phyloP scores from a whole-genome alignment of 2,329 filamentous ascomycete species.

The Orbilia ellipsospora region DNA sequence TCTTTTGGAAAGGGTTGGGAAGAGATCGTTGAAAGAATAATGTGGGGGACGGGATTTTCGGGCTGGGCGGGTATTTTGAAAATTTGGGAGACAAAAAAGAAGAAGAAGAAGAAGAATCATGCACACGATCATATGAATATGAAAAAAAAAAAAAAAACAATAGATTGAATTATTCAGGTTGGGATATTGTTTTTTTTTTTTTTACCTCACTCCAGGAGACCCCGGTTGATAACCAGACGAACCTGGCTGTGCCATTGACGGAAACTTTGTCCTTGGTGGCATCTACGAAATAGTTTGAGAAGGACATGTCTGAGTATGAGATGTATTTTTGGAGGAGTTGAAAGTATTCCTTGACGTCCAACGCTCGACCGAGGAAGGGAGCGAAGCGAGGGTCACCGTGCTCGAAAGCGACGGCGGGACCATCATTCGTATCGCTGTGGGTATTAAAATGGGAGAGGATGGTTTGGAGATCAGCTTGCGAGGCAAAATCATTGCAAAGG shows the following conservation, averaged over 20 bases:
- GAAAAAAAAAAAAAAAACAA: no score
- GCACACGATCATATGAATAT: neutral
- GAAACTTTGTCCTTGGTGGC: constrained; percentile 59
- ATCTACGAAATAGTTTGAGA: constrained; percentile 59
- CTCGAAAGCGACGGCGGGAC: constrained; percentile 59
- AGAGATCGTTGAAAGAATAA: no score
- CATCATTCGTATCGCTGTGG: neutral
- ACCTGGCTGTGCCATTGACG: constrained; percentile 60
- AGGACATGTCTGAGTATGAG: constrained; percentile 60
- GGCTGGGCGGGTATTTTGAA: no score
- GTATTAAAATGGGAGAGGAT: constrained; percentile 61
- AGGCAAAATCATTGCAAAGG: constrained; percentile 61
- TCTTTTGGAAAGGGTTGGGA: no score
- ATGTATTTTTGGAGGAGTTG: constrained; percentile 58
- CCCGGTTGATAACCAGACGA: constrained; percentile 61
- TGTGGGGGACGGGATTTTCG: neutral
- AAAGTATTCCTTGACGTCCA: constrained; percentile 60
- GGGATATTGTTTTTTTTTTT: no score
- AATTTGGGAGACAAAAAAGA: no score
- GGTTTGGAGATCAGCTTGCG: constrained; percentile 57
- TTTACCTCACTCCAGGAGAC: constrained; percentile 61
- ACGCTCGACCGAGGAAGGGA: constrained; percentile 62
- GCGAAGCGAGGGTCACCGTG: constrained; percentile 61
- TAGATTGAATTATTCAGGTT: neutral
- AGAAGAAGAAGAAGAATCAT: no score